Conservation (phyloP, 2,329 filamentous ascomycete genomes). For the Beauveria asiatica region DNA sequence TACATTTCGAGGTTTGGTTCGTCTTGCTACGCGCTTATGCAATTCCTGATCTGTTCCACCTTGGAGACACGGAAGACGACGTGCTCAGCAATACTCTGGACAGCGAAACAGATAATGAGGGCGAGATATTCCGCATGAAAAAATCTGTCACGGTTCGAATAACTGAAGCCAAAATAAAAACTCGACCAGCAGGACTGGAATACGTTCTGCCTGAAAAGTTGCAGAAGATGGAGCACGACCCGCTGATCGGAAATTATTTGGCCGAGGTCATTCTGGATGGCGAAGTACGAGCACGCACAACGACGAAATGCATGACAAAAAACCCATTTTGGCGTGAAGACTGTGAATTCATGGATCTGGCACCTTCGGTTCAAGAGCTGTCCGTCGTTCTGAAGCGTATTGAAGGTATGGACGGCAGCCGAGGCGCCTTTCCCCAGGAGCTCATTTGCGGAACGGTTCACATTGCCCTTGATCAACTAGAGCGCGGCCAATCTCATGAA, state of each 20-base stretch:
- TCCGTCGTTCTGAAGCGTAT: constrained; percentile 65
- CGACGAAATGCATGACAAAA: constrained; percentile 59
- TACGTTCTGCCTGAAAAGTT: constrained; percentile 16
- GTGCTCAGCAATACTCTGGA: constrained; percentile 34
- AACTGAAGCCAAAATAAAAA: constrained; percentile 54
- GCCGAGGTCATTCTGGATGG: constrained; percentile 74
- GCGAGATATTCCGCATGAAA: constrained; percentile 52
- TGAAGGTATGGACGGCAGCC: constrained; percentile 23
- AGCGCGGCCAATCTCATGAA: constrained; percentile 69
- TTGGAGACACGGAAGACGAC: constrained; percentile 36
- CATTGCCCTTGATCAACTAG: constrained; percentile 69
- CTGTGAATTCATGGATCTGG: constrained; percentile 67
- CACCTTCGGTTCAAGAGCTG: constrained; percentile 58
- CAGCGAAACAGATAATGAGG: constrained; percentile 29
- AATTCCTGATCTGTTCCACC: constrained; percentile 78
- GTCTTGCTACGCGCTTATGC: constrained; percentile 86
- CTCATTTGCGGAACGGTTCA: constrained; percentile 65
- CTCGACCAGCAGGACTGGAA: constrained; percentile 19
- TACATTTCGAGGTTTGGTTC: constrained; percentile 97
- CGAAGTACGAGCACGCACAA: constrained; percentile 68
- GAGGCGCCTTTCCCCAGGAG: constrained; percentile 37
- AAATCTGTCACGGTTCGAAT: constrained; percentile 51
- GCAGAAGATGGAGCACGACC: constrained; percentile 29
- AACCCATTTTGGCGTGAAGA: constrained; percentile 79
- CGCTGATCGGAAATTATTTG: constrained; percentile 59